phyloP scores from a whole-genome alignment of 805 yeast species.

The Henningerozyma blattae region DNA sequence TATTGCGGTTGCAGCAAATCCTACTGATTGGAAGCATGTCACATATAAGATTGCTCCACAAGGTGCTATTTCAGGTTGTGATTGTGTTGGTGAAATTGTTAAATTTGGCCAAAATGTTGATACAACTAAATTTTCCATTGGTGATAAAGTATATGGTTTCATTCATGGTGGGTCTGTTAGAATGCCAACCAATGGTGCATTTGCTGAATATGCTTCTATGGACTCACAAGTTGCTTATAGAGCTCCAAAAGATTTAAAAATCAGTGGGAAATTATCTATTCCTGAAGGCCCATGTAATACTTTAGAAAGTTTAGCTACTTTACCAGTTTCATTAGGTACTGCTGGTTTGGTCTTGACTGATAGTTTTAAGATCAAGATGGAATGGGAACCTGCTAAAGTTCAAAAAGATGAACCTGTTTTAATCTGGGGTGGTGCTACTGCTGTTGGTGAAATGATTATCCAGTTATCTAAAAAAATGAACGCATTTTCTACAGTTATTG shows the following conservation, averaged over 20 bases:
- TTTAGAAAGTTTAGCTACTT: conserved; percentile 54
- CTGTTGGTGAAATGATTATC: conserved; percentile 44
- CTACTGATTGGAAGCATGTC: conserved; percentile 60
- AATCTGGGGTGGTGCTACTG: conserved; percentile 59
- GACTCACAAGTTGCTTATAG: conserved; percentile 20
- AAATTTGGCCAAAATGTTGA: conserved; percentile 32
- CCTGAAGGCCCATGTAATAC: conserved; percentile 28
- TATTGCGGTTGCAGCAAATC: conserved; percentile 49
- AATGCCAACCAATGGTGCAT: conserved; percentile 39
- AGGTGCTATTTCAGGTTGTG: conserved; percentile 47
- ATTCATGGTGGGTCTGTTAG: conserved; percentile 39
- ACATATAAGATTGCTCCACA: conserved; percentile 28
- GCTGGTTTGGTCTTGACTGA: conserved; percentile 30
- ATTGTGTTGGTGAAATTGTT: conserved; percentile 47
- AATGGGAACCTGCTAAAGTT: conserved; percentile 15
- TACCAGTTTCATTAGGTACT: conserved; percentile 42
- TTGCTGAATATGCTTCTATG: conserved; percentile 40
- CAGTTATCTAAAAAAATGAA: conserved; percentile 42
- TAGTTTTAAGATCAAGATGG: conserved; percentile 11
- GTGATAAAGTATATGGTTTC: conserved; percentile 44
- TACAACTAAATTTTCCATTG: conserved; percentile 26
- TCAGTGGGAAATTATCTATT: conserved; percentile 3
- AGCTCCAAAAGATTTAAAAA: conserved; percentile 1
- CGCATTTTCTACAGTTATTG: conserved; percentile 31
- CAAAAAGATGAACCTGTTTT: conserved; percentile 31